Conservation (phyloP, 495 filamentous ascomycete species). For the Neurospora sp. region DNA sequence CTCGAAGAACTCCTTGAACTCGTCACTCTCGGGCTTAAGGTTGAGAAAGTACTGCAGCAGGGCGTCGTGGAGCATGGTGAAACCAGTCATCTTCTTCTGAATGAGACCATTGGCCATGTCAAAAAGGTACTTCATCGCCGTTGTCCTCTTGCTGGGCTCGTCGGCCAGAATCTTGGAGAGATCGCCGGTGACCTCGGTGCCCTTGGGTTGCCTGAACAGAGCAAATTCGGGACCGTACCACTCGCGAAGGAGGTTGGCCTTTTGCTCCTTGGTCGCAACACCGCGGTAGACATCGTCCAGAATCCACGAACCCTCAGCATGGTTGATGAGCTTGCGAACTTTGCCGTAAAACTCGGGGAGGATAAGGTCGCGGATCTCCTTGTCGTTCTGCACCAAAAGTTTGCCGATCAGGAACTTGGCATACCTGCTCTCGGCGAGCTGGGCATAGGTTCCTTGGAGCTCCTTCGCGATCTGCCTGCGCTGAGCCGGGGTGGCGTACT, state of each 20-base stretch:
- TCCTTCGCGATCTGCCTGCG: conserved; percentile 79
- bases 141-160: conserved; percentile 71
- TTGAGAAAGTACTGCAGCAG: conserved; percentile 95
- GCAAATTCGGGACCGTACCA: conserved; percentile 96
- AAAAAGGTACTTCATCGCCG: conserved; percentile 74
- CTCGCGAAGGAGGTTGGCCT: conserved; percentile 73
- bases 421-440: conserved; percentile 86
- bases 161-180: conserved; percentile 62
- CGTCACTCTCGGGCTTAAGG: conserved; percentile 60
- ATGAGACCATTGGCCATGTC: conserved; percentile 82
- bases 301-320: conserved; percentile 93
- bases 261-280: conserved; percentile 70
- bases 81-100: conserved; percentile 91
- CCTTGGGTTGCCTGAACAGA: conserved; percentile 54
- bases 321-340: conserved; percentile 84
- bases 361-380: conserved; percentile 74
- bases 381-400: conserved; percentile 78
- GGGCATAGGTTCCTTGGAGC: conserved; percentile 72
- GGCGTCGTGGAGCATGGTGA: conserved; percentile 93
- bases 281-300: conserved; percentile 91
- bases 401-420: conserved; percentile 96
- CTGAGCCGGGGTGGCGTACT: conserved; percentile 80
- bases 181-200: conserved; percentile 41
- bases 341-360: conserved; percentile 91
- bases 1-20: conserved; percentile 80